Evolutionary conservation across 2,329 filamentous ascomycete genomes (phyloP), one percentile per base, ranked within the genome.

Genomic region (Passalora sequoiae): DNA sequence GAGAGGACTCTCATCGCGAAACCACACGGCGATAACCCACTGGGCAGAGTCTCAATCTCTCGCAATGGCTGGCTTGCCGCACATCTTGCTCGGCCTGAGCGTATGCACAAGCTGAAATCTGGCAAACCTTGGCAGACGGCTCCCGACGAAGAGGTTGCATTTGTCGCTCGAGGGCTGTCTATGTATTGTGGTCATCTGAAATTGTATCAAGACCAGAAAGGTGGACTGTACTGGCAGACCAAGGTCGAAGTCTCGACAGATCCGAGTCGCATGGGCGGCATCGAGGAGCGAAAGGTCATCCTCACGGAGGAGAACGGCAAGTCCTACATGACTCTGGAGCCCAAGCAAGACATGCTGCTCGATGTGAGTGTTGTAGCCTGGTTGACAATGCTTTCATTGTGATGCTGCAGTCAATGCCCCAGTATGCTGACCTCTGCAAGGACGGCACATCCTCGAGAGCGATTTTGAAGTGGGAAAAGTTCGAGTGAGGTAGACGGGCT

Each of bases 391-490:
- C 1, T 37, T n/a, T n/a, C n/a, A 39, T 4, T 38, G 15, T n/a
- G n/a, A n/a, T n/a, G n/a, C n/a, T n/a, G n/a, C n/a, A n/a, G n/a
- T n/a, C n/a, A n/a, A n/a, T n/a, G n/a, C n/a, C n/a, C n/a, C n/a
- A n/a, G 16, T n/a, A 20, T n/a, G 13, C 29, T 36, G 43, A 32
- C 28, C 10, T 20, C 16, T 2, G 19, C 15, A 20, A 56, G 55
- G 53, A 57, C 37, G 56, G 55, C 6, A 53, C 24, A 20, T 40
- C 40, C 27, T 46, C 49, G 21, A 41, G 49, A 33, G 55, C 49
- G n/a, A 43, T 57, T 7, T 19, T 57, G 39, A 56, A 54, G 40
- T 59, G 56, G 56, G 55, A 57, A 42, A 54, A 54, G 43, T 53
- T 57, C 15, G 55, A 59, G 41, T 56, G 21, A 31, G 3, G 13